Percentiles rank a stretch among this genome's conserved stretches.
These are phyloP conservation scores for Leersia perrieri DNA, from an alignment of 176 grass and related monocot genomes.

Conservation along the genomic window DNA sequence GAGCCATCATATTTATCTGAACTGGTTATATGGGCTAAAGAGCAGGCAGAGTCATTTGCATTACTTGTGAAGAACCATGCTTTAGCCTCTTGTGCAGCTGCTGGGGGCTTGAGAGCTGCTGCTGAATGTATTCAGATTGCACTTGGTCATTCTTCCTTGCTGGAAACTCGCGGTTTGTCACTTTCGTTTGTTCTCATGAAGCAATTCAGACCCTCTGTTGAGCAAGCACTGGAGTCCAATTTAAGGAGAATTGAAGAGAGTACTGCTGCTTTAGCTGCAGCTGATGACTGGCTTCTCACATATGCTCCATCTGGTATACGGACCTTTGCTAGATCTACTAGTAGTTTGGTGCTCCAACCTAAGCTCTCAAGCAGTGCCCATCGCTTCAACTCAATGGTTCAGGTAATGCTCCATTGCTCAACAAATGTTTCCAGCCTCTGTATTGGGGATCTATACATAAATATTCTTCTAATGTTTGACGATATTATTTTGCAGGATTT, in stretches of 20 bases:
- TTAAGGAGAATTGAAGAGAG: constrained; percentile 92
- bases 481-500: constrained; percentile 69
- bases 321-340: constrained; percentile 53
- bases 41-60: constrained; percentile 64
- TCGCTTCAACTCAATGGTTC: constrained; percentile 89
- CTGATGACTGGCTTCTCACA: constrained; percentile 81
- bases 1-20: constrained; percentile 76
- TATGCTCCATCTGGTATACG: constrained; percentile 67
- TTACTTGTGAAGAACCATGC: constrained; percentile 82
- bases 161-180: constrained; percentile 78
- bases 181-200: constrained; percentile 82
- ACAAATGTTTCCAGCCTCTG: constrained; percentile 14
- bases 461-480: background rate
- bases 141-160: constrained; percentile 72
- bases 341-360: constrained; percentile 52
- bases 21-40: constrained; percentile 79
- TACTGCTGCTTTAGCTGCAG: constrained; percentile 82
- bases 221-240: constrained; percentile 81
- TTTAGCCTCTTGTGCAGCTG: constrained; percentile 73
- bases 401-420: constrained; percentile 54
- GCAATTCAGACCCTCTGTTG: constrained; percentile 77
- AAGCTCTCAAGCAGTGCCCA: constrained; percentile 95
- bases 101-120: constrained; percentile 75
- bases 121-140: constrained; percentile 85
- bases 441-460: background rate